phyloP scores from a whole-genome alignment of 2,329 filamentous ascomycete species.

The Exophiala sp. region DNA sequence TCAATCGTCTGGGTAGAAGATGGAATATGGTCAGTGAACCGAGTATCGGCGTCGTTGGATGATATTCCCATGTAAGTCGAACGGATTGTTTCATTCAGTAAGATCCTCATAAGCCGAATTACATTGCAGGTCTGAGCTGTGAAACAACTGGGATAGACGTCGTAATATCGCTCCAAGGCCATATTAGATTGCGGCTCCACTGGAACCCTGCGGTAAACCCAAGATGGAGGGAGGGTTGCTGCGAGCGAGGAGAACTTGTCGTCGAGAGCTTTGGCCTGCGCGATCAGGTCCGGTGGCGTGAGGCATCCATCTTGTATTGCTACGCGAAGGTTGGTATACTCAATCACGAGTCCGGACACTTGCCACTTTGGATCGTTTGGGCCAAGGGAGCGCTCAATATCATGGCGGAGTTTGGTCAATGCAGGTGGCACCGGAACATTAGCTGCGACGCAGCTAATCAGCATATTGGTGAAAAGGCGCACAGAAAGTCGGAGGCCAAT shows the following conservation, averaged over 20 bases:
- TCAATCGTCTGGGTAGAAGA: conserved; percentile 27
- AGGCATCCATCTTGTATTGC: conserved; percentile 21
- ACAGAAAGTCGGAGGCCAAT: conserved; percentile 23
- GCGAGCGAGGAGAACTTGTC: conserved; percentile 27
- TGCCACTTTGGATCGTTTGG: conserved; percentile 32
- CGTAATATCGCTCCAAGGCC: conserved; percentile 29
- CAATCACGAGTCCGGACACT: conserved; percentile 30
- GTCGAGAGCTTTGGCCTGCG: conserved; percentile 28
- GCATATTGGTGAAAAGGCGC: conserved; percentile 29
- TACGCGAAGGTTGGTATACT: conserved; percentile 29
- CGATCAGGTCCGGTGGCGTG: conserved; percentile 21
- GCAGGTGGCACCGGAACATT: conserved; percentile 36
- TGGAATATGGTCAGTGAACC: background rate
- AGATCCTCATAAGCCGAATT: conserved; percentile 31
- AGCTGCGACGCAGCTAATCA: conserved; percentile 31
- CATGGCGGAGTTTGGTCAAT: conserved; percentile 37
- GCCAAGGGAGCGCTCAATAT: conserved; percentile 28
- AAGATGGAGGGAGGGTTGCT: conserved; percentile 14
- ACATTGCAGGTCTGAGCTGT: conserved; percentile 34
- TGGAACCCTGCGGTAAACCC: conserved; percentile 12
- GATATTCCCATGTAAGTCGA: conserved; percentile 3
- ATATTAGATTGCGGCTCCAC: conserved; percentile 8
- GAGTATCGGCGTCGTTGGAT: background rate
- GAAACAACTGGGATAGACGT: conserved; percentile 31
- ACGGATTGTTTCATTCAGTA: conserved; percentile 31